A percentile compares a stretch with the other conserved stretches of the same genome.
These are phyloP conservation scores for Calonectria fujianensis DNA, from an alignment of 2,329 filamentous ascomycete genomes.

Conservation along the genomic window DNA sequence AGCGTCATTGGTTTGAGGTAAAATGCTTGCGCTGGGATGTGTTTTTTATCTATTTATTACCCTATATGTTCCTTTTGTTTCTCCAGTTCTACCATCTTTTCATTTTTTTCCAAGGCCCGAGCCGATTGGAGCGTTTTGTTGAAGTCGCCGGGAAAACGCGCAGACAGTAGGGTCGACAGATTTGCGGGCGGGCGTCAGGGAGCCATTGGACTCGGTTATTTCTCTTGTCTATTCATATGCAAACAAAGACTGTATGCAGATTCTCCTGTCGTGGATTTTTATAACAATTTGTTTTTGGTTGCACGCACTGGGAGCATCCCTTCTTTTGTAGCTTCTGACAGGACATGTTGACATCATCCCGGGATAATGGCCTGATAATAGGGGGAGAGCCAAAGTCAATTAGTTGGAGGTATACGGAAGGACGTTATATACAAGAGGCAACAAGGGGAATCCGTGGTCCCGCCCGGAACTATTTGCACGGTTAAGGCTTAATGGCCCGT, in stretches of 20 bases:
- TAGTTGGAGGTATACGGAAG: not conserved
- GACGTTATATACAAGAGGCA: not conserved
- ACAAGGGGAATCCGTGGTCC: slow-evolving; percentile 3
- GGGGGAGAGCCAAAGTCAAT: not conserved
- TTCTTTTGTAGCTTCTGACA: not conserved
- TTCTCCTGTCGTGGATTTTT: slow-evolving; percentile 18
- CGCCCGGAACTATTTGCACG: not conserved
- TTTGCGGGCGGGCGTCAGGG: slow-evolving; percentile 55
- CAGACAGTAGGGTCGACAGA: slow-evolving; percentile 47
- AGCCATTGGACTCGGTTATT: slow-evolving; percentile 50
- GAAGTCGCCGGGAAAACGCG: slow-evolving; percentile 45
- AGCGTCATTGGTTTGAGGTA: slow-evolving; percentile 90
- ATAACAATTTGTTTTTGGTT: slow-evolving; percentile 17
- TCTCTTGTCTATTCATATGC: slow-evolving; percentile 41
- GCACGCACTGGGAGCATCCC: not conserved
- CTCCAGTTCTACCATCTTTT: slow-evolving; percentile 41
- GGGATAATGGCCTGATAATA: not conserved
- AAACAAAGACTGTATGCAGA: slow-evolving; percentile 39
- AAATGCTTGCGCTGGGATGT: slow-evolving; percentile 32
- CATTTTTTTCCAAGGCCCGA: slow-evolving; percentile 42
- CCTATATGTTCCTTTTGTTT: slow-evolving; percentile 40
- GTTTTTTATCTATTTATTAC: slow-evolving; percentile 41
- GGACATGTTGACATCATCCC: not conserved
- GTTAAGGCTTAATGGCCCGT: not conserved
- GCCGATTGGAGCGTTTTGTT: slow-evolving; percentile 41